Percentiles rank a stretch among this genome's conserved stretches.
Conservation (phyloP, 2,329 filamentous ascomycete genomes). For the Aureobasidium leucospermi region DNA sequence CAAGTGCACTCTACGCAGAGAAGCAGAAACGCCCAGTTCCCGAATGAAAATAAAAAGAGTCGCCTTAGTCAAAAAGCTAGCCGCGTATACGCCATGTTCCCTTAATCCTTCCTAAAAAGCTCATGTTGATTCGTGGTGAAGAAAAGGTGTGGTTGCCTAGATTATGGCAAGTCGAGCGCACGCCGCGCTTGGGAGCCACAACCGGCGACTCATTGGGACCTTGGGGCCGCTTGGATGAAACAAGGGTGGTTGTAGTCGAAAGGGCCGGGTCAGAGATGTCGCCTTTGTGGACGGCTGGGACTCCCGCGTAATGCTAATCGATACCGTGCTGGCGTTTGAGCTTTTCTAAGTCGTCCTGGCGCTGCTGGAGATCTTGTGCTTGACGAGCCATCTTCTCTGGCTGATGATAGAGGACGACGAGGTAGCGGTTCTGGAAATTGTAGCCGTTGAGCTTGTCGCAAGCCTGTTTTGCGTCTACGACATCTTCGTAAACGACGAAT, state of each 20-base stretch:
- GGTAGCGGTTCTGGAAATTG: constrained; percentile 99
- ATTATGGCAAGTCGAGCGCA: constrained; percentile 12
- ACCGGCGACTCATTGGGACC: constrained; percentile 9
- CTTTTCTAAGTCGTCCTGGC: constrained; percentile 95
- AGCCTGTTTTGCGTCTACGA: constrained; percentile 96
- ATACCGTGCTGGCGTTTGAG: constrained; percentile 96
- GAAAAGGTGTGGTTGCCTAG: constrained; percentile 11
- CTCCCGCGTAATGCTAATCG: constrained; percentile 43
- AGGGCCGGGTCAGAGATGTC: neutral
- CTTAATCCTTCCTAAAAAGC: constrained; percentile 14
- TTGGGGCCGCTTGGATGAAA: neutral
- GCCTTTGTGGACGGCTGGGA: constrained; percentile 15
- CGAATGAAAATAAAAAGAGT: neutral
- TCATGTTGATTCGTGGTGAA: constrained; percentile 14
- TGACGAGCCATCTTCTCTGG: constrained; percentile 74
- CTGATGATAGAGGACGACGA: constrained; percentile 78
- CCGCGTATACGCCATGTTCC: constrained; percentile 10
- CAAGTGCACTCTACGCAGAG: neutral
- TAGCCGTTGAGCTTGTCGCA: constrained; percentile 99
- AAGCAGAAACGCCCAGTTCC: constrained; percentile 2
- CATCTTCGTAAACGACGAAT: constrained; percentile 99
- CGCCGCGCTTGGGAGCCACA: constrained; percentile 16
- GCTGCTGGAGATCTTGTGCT: constrained; percentile 87
- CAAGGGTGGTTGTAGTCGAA: constrained; percentile 5
- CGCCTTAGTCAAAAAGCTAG: neutral